A percentile compares a stretch with the other conserved stretches of the same genome.
These are phyloP conservation scores for Termitomyces sp. DNA, from an alignment of 768 basidiomycete species.

Conservation along the genomic window DNA sequence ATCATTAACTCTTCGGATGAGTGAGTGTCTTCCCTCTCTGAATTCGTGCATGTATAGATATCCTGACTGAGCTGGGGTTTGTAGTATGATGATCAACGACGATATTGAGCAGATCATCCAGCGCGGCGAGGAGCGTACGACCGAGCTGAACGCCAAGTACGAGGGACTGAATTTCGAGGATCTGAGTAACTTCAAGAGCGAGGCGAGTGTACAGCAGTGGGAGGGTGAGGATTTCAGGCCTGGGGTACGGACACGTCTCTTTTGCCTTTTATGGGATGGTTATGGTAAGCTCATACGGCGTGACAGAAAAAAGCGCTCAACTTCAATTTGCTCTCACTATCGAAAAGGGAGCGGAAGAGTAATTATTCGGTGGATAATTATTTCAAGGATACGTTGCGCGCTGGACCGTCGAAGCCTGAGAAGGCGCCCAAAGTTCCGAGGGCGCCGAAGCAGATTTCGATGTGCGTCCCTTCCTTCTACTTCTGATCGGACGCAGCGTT, in stretches of 20 bases:
- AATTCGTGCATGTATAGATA: no score
- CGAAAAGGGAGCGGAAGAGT: slow-evolving; percentile 90
- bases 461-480: slow-evolving; percentile 43
- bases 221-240: slow-evolving; percentile 90
- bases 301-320: slow-evolving; percentile 61
- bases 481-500: neutral
- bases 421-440: slow-evolving; percentile 82
- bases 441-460: slow-evolving; percentile 82
- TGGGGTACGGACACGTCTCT: slow-evolving; percentile 43
- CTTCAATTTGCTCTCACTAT: slow-evolving; percentile 78
- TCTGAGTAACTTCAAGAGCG: slow-evolving; percentile 94
- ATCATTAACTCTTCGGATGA: slow-evolving; percentile 82
- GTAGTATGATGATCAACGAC: slow-evolving; percentile 71
- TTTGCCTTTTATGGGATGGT: no score
- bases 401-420: slow-evolving; percentile 71
- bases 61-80: no score
- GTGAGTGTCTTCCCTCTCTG: slow-evolving; percentile 37
- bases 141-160: slow-evolving; percentile 87
- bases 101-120: slow-evolving; percentile 95
- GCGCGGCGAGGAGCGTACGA: slow-evolving; percentile 87
- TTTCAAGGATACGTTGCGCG: slow-evolving; percentile 88
- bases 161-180: slow-evolving; percentile 92
- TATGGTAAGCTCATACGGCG: neutral
- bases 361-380: slow-evolving; percentile 96
- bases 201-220: slow-evolving; percentile 89